Percentiles rank a stretch among this genome's conserved stretches.
phyloP scores from a whole-genome alignment of 495 filamentous ascomycete species.

The Trichocladium antarcticum region DNA sequence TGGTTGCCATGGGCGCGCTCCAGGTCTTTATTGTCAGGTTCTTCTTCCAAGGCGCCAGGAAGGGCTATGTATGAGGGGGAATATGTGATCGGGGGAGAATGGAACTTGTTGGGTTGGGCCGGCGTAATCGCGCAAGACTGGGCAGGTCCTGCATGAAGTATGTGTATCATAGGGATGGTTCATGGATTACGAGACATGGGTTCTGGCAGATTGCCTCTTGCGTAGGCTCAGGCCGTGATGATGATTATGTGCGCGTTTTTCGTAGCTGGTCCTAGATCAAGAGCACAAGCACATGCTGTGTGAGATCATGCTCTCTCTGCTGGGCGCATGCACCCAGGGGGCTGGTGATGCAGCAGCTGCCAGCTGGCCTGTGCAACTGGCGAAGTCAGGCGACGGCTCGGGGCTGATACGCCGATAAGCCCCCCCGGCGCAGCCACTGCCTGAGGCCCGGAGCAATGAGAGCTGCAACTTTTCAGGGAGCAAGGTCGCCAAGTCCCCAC shows the following conservation, averaged over 20 bases:
- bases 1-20: constrained; percentile 90
- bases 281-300: no score
- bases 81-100: background rate
- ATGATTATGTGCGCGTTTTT: no score
- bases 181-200: constrained; percentile 13
- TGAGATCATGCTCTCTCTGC: no score
- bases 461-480: constrained; percentile 20
- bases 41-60: constrained; percentile 74
- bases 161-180: constrained; percentile 21
- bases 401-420: constrained; percentile 6
- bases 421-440: constrained; percentile 13
- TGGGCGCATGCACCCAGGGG: no score
- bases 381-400: no score
- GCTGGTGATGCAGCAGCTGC: no score
- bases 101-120: constrained; percentile 12
- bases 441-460: background rate
- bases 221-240: no score
- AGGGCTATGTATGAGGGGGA: constrained; percentile 44
- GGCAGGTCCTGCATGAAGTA: constrained; percentile 16
- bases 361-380: no score
- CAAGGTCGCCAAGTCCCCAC: constrained; percentile 10
- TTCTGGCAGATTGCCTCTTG: no score
- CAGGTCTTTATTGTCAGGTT: constrained; percentile 97
- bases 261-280: background rate
- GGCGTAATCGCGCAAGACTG: constrained; percentile 18